Conservation (phyloP, 805 yeast genomes). For the Lipomyces starkeyi region DNA sequence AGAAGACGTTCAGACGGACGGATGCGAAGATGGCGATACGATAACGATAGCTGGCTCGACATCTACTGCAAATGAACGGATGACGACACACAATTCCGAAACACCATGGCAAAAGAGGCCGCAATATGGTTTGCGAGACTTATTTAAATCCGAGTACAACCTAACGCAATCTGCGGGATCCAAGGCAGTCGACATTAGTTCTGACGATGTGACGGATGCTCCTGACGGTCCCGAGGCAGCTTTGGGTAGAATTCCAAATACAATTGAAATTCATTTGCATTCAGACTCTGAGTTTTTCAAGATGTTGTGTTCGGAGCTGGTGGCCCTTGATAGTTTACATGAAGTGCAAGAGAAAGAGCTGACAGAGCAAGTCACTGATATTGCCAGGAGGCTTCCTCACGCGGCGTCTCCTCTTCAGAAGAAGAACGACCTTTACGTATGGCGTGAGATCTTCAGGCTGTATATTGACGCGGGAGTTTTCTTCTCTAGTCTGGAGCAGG, state of each 20-base stretch:
- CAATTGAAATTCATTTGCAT: slow-evolving; percentile 52
- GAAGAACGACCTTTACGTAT: slow-evolving; percentile 63
- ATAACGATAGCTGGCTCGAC: background rate
- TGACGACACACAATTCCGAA: background rate
- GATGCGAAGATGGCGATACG: background rate
- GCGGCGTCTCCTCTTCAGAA: slow-evolving; percentile 50
- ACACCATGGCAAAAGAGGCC: background rate
- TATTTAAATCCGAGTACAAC: background rate
- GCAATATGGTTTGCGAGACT: background rate
- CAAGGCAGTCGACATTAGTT: background rate
- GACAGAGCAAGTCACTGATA: slow-evolving; percentile 50
- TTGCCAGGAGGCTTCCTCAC: slow-evolving; percentile 51
- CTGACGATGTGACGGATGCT: background rate
- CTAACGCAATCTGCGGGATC: background rate
- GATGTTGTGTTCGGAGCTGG: slow-evolving; percentile 61
- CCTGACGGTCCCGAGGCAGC: background rate
- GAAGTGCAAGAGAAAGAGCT: slow-evolving; percentile 53
- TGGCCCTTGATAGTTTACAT: slow-evolving; percentile 54
- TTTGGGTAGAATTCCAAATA: slow-evolving; percentile 12
- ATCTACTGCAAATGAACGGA: background rate
- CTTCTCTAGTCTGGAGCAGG: slow-evolving; percentile 57
- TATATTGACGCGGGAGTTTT: slow-evolving; percentile 73
- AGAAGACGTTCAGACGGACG: slow-evolving; percentile 7
- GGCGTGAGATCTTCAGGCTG: slow-evolving; percentile 71
- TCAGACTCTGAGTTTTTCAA: slow-evolving; percentile 67